Evolutionary conservation across 768 basidiomycete genomes (phyloP), one percentile per base, ranked within the genome.

Genomic region (Macrolepiota dolichaula): DNA sequence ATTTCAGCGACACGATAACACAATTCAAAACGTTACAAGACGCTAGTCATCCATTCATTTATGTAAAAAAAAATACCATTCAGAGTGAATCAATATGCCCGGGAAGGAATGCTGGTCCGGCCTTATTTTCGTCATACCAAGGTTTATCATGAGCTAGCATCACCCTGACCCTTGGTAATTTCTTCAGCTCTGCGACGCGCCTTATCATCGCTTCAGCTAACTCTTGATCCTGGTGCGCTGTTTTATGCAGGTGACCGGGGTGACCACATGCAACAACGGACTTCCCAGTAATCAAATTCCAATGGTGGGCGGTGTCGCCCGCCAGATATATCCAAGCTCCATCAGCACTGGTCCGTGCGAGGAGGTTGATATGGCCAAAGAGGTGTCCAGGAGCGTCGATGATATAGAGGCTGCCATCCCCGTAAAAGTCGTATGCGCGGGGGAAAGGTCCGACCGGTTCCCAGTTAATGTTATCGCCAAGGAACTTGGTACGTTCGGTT

Each of bases 371-470:
- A 57, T 87, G 85, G 0, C 86, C 86, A 0, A 72, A 69, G 32
- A 84, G 66, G 67, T 87, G 85, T 0, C 86, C 85, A 1, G 84
- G 77, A 1, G 84, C 78, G 64, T 87, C 81, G 61, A 87, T 67
- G 63, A 87, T 75, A 64, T 83, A 86, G 37, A 85, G 67, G 64
- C 81, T 83, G 6, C 85, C 85, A 62, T 88, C 85, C 19, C 77
- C 77, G 64, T 80, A 85, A 65, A 77, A 80, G 70, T 87, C 84
- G 19, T 79, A 65, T 4, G 81, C 80, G 24, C 68, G 75, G 27
- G 81, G 80, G 67, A 83, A 85, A 1, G 81, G 81, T 0, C 82
- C 83, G 44, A 85, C 67, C 29, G 80, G 71, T 32, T 67, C 67
- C 70, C 77, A 74, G n/a, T 37, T 53, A 2, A 49, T 22, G 19